Evolutionary conservation across 2,329 filamentous ascomycete genomes (phyloP).

Genomic region (Whalleya microplaca): DNA sequence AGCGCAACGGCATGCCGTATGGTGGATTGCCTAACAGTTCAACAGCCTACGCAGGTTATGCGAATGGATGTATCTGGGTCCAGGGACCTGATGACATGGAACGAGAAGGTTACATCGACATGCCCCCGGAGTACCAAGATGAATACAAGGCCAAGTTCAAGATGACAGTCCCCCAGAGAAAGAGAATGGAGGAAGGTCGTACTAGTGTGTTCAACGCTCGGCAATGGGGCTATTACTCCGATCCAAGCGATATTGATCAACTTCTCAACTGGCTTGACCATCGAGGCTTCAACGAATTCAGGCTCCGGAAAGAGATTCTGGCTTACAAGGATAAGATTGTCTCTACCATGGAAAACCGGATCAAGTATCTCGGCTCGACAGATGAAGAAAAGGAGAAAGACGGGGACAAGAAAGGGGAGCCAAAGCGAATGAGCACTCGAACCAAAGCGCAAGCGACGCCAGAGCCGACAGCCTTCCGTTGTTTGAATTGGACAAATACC

Average conservation of each 20-base stretch:
- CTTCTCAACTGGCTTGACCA: conserved; percentile 88
- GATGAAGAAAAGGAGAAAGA: conserved; percentile 36
- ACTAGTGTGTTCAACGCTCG: conserved; percentile 76
- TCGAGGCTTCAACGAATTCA: conserved; percentile 82
- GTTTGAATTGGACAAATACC: conserved; percentile 59
- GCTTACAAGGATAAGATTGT: conserved; percentile 76
- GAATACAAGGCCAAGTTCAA: conserved; percentile 78
- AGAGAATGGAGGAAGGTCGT: conserved; percentile 80
- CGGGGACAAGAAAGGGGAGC: conserved; percentile 41
- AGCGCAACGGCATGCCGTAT: conserved; percentile 97
- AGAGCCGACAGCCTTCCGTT: conserved; percentile 52
- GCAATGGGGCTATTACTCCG: conserved; percentile 92
- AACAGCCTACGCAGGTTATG: conserved; percentile 83
- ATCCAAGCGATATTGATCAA: conserved; percentile 75
- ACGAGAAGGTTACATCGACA: conserved; percentile 81
- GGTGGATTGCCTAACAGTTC: conserved; percentile 86
- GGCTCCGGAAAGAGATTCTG: conserved; percentile 84
- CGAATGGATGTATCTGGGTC: conserved; percentile 94
- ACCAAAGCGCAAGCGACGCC: conserved; percentile 50
- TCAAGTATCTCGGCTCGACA: conserved; percentile 66
- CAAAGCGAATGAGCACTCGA: conserved; percentile 52
- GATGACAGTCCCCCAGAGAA: conserved; percentile 84
- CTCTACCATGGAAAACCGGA: conserved; percentile 79
- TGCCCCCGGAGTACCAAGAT: conserved; percentile 69
- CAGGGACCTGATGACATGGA: conserved; percentile 93